Evolutionary conservation across 495 filamentous ascomycete genomes (phyloP).

Genomic region (Patellaria atrata): DNA sequence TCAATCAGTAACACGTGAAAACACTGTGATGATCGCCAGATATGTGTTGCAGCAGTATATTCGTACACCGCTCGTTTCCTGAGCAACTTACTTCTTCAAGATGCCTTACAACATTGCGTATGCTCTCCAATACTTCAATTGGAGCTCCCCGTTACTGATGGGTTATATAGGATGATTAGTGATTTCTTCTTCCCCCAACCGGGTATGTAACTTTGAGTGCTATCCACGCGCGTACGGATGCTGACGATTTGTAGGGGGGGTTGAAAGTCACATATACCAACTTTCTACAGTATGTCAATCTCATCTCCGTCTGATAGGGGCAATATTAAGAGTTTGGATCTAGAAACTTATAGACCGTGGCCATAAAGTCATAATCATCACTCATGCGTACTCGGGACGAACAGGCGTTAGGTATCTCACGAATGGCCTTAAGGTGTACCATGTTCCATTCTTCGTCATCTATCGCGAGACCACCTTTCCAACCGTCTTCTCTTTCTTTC

Average conservation of each 20-base stretch:
- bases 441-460: conserved; percentile 89
- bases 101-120: conserved; percentile 68
- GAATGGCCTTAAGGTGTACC: conserved; percentile 95
- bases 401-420: conserved; percentile 94
- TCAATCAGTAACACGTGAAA: no score
- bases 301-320: neutral
- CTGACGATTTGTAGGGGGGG: conserved; percentile 41
- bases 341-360: conserved; percentile 87
- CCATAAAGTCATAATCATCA: conserved; percentile 96
- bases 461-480: conserved; percentile 92
- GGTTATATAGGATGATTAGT: conserved; percentile 66
- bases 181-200: conserved; percentile 99
- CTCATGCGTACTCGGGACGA: conserved; percentile 84
- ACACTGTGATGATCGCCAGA: no score
- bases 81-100: conserved; percentile 18
- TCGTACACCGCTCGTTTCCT: no score
- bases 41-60: no score
- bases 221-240: no score
- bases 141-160: conserved; percentile 2
- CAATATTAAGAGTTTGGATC: conserved; percentile 1
- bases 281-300: conserved; percentile 44
- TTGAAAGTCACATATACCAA: conserved; percentile 98
- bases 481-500: conserved; percentile 96
- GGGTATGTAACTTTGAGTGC: conserved; percentile 31
- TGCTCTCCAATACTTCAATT: conserved; percentile 19